phyloP scores from a whole-genome alignment of 1,139 yeast genomes.

The Lodderomyces pseudojiufengensis region DNA sequence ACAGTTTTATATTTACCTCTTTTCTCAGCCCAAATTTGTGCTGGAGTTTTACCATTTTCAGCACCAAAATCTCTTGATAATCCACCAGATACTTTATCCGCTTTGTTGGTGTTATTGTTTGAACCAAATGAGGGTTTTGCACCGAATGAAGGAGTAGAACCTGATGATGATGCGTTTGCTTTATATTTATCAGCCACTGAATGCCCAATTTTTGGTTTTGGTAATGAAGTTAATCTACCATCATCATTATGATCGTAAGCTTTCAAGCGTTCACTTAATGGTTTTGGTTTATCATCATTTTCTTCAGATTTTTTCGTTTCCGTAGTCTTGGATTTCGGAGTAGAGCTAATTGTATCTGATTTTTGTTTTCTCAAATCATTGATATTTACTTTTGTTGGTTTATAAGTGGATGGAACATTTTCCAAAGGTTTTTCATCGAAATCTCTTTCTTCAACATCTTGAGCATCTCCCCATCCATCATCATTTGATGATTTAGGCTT shows the following conservation, averaged over 20 bases:
- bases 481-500: constrained; percentile 39
- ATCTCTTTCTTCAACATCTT: constrained; percentile 70
- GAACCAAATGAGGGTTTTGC: constrained; percentile 47
- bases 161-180: constrained; percentile 25
- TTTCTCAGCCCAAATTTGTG: constrained; percentile 94
- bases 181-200: constrained; percentile 51
- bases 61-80: constrained; percentile 66
- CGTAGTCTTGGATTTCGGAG: constrained; percentile 26
- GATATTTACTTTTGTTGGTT: constrained; percentile 55
- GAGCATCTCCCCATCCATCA: constrained; percentile 64
- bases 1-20: constrained; percentile 60
- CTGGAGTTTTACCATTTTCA: constrained; percentile 84
- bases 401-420: constrained; percentile 61
- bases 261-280: constrained; percentile 43
- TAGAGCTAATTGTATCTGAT: constrained; percentile 45
- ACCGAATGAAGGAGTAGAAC: constrained; percentile 45
- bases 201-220: constrained; percentile 58
- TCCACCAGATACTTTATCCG: constrained; percentile 58
- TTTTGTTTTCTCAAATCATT: constrained; percentile 43
- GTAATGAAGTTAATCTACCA: constrained; percentile 55
- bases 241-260: constrained; percentile 27
- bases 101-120: constrained; percentile 20
- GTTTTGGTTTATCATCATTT: constrained; percentile 29
- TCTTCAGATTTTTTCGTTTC: constrained; percentile 23
- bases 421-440: constrained; percentile 60